Percentiles rank a stretch among this genome's conserved stretches.
phyloP scores from a whole-genome alignment of 1,284 basidiomycete genomes.

The Trametes versicolor region DNA sequence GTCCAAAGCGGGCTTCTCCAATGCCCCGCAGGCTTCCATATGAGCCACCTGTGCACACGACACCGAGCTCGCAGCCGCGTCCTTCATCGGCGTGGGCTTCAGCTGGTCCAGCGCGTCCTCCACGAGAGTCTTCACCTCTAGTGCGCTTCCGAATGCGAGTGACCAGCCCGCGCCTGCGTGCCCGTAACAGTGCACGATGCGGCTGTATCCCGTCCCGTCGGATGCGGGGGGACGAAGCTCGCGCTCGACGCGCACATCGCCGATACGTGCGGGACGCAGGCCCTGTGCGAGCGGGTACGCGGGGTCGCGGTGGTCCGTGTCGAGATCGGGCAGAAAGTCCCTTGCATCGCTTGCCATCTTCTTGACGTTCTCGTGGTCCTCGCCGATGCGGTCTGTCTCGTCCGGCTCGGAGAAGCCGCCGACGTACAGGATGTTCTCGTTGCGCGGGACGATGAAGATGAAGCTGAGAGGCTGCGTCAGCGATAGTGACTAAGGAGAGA shows the following conservation, averaged over 20 bases:
- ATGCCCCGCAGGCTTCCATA: neutral
- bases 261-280: neutral
- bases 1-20: neutral
- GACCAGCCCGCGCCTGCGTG: neutral
- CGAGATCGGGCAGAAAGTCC: neutral
- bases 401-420: slow-evolving; percentile 1
- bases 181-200: neutral
- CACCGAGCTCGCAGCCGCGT: neutral
- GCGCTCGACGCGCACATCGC: slow-evolving; percentile 1
- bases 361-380: neutral
- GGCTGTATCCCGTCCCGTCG: neutral
- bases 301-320: slow-evolving; percentile 1
- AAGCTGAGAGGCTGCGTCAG: neutral
- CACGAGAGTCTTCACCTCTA: neutral
- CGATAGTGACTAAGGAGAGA: neutral
- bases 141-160: neutral
- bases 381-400: neutral
- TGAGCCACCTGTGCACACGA: neutral
- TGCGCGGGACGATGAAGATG: neutral
- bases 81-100: neutral
- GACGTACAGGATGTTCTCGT: neutral
- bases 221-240: neutral
- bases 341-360: neutral
- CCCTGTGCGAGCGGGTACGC: neutral
- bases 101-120: neutral